Evolutionary conservation across 2,329 filamentous ascomycete genomes (phyloP).

Genomic region (Cordyceps tenuipes): DNA sequence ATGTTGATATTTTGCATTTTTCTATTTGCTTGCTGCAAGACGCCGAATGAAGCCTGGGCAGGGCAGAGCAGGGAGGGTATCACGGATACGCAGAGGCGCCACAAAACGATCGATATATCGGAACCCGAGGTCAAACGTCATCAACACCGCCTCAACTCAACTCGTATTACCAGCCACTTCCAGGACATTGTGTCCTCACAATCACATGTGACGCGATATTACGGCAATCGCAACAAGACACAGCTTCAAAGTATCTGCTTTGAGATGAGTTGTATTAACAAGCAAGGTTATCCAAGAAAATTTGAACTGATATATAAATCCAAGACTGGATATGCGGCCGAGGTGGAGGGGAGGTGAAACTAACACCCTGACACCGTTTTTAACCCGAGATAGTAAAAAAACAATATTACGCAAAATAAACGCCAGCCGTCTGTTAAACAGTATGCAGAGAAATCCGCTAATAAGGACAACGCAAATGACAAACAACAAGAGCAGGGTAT

Average conservation of each 20-base stretch:
- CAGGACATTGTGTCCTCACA: not conserved
- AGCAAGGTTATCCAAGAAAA: not conserved
- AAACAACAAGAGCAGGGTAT: slow-evolving; percentile 13
- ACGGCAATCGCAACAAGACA: not conserved
- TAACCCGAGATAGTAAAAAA: slow-evolving; percentile 3
- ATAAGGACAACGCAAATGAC: slow-evolving; percentile 1
- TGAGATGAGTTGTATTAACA: slow-evolving; percentile 9
- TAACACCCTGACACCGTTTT: not conserved
- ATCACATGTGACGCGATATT: not conserved
- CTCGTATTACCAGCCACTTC: not conserved
- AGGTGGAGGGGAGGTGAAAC: not conserved
- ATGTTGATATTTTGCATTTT: no score
- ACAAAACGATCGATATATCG: not conserved
- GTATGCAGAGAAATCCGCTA: slow-evolving; percentile 3
- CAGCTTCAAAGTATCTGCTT: not conserved
- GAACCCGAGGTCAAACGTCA: not conserved
- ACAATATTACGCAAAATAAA: not conserved
- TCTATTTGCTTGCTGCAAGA: no score
- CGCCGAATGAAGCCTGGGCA: not conserved
- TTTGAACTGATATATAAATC: not conserved
- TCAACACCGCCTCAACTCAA: not conserved
- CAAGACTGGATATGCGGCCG: not conserved
- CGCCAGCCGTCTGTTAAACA: slow-evolving; percentile 10
- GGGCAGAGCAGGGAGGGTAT: not conserved
- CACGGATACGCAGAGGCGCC: not conserved